Conservation (phyloP, 176 grass and related monocot species). For the Typha latifolia region DNA sequence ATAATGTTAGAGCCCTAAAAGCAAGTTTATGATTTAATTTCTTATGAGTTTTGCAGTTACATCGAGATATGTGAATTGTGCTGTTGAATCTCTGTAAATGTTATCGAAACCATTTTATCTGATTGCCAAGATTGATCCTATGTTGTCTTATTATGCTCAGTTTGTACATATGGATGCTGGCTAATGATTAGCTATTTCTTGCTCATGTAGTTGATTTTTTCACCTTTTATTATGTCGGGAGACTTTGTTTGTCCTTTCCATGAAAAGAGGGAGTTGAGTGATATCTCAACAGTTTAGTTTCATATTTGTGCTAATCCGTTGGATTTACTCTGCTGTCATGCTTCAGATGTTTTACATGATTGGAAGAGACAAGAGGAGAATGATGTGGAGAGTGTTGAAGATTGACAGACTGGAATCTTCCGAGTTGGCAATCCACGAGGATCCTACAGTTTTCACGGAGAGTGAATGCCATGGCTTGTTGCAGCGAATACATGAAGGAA, state of each 20-base stretch:
- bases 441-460: conserved; percentile 55
- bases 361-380: conserved; percentile 72
- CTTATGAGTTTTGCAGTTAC: no score
- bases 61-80: no score
- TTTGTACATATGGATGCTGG: background rate
- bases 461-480: conserved; percentile 68
- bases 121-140: no score
- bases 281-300: conserved; percentile 1
- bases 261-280: background rate
- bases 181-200: background rate
- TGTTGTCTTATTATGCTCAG: background rate
- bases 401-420: conserved; percentile 58
- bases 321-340: conserved; percentile 8
- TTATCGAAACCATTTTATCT: no score
- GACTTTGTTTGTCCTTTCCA: background rate
- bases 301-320: conserved; percentile 1
- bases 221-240: background rate
- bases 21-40: no score
- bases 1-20: no score
- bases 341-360: conserved; percentile 91
- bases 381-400: conserved; percentile 69
- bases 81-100: no score
- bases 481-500: conserved; percentile 68
- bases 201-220: background rate
- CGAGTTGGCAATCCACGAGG: conserved; percentile 69